Conservation (phyloP, 345 rosid genomes). For the Durio zibethinus region DNA sequence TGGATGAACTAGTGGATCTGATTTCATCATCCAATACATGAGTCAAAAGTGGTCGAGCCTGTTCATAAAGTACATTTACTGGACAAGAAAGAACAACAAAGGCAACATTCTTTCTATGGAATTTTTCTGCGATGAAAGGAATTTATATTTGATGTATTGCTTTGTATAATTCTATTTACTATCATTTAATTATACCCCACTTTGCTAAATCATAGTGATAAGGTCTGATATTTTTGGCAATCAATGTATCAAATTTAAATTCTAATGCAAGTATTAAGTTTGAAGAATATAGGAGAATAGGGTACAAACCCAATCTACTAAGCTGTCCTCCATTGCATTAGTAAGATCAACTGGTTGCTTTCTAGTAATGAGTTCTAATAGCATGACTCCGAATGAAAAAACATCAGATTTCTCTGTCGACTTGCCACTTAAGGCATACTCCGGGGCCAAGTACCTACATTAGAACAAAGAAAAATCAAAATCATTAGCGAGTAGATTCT, state of each 20-base stretch:
- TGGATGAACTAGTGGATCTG: constrained; percentile 47
- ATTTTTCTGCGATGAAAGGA: no score
- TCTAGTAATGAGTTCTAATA: constrained; percentile 80
- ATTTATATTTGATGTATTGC: no score
- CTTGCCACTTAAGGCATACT: constrained; percentile 90
- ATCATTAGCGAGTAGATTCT: no score
- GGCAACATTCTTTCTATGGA: neutral
- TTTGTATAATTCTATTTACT: no score
- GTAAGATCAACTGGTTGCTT: constrained; percentile 64
- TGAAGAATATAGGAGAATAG: neutral
- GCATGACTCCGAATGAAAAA: constrained; percentile 92
- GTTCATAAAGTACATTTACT: neutral
- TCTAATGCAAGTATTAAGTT: neutral
- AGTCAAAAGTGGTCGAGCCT: constrained; percentile 74
- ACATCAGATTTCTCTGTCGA: constrained; percentile 90
- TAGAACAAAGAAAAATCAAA: neutral
- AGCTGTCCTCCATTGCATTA: constrained; percentile 72
- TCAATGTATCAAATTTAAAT: neutral
- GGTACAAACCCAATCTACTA: constrained; percentile 87
- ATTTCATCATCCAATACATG: constrained; percentile 50
- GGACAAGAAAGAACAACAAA: no score
- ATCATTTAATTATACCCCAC: no score
- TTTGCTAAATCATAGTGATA: no score
- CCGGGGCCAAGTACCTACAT: constrained; percentile 92
- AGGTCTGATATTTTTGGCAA: no score